Conservation (phyloP, 192 early-diverging fungal species). For the Pilaira anomala region DNA sequence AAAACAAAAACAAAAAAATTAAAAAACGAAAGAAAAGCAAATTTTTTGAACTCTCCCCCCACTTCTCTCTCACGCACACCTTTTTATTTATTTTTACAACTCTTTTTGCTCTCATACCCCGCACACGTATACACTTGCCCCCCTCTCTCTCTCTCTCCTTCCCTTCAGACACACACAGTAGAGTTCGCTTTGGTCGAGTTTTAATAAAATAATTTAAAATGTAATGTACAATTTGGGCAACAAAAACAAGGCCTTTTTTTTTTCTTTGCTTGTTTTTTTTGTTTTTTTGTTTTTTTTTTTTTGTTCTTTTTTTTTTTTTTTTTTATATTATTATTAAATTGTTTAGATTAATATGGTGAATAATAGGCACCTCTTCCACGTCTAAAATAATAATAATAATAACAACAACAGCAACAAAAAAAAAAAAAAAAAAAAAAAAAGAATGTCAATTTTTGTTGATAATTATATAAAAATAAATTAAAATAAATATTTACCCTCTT, state of each 20-base stretch:
- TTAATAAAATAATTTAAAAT: too few species aligned
- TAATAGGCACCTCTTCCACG: conserved; percentile 41
- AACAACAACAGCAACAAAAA: not conserved
- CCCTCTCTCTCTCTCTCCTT: too few species aligned
- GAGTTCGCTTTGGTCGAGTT: too few species aligned
- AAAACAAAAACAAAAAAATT: not conserved
- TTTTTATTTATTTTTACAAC: too few species aligned
- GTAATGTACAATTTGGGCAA: not conserved
- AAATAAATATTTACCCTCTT: conserved; percentile 27
- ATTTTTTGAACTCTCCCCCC: too few species aligned
- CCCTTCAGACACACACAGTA: too few species aligned
- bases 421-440: not conserved
- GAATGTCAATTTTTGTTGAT: not conserved
- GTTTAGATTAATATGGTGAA: conserved; percentile 34
- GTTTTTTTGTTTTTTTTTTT: not conserved
- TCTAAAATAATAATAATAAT: conserved; percentile 19
- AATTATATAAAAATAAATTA: not conserved
- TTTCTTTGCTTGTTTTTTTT: not conserved
- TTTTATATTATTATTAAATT: conserved; percentile 1
- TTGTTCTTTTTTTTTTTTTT: not conserved
- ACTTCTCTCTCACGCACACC: too few species aligned
- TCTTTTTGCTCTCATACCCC: too few species aligned
- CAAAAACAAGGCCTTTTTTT: not conserved
- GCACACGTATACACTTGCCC: too few species aligned
- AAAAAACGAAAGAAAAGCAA: too few species aligned